phyloP scores from a whole-genome alignment of 768 basidiomycete genomes.

The Tulasnella sp. region DNA sequence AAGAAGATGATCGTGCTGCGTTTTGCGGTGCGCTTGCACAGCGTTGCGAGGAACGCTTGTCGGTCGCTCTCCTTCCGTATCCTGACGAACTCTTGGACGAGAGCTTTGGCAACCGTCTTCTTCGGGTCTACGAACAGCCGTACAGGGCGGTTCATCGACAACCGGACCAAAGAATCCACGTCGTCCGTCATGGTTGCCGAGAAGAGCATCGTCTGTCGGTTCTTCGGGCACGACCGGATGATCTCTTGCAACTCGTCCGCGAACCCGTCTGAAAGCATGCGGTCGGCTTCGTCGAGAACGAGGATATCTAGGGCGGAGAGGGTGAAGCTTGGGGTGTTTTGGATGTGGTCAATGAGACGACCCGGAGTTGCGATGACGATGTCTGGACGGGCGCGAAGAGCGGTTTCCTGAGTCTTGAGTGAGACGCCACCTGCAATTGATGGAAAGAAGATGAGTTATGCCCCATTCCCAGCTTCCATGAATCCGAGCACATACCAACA shows the following conservation, averaged over 20 bases:
- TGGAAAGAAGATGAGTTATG: not conserved
- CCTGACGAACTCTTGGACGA: conserved; percentile 93
- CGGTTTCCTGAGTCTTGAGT: conserved; percentile 83
- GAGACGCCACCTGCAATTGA: conserved; percentile 73
- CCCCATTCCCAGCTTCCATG: not conserved
- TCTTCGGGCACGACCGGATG: conserved; percentile 78
- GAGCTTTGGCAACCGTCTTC: conserved; percentile 73
- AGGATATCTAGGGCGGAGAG: conserved; percentile 90
- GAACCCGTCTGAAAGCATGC: conserved; percentile 95
- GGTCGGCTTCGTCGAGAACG: conserved; percentile 94
- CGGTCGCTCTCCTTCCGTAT: conserved; percentile 77
- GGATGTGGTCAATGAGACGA: conserved; percentile 94
- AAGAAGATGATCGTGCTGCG: conserved; percentile 86
- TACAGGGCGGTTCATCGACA: conserved; percentile 90
- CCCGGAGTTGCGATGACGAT: conserved; percentile 96
- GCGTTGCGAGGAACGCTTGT: conserved; percentile 66
- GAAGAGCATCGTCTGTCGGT: conserved; percentile 97
- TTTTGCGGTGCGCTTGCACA: conserved; percentile 87
- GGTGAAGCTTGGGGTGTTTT: conserved; percentile 89
- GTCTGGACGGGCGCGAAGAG: conserved; percentile 83
- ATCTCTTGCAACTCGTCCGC: conserved; percentile 92
- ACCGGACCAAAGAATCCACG: conserved; percentile 86
- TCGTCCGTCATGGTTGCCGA: conserved; percentile 99
- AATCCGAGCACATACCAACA: conserved; percentile 55
- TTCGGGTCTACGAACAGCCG: conserved; percentile 95